A percentile compares a stretch with the other conserved stretches of the same genome.
These are phyloP conservation scores for Puccinia novopanici DNA, from an alignment of 1,284 basidiomycete species.

Conservation along the genomic window DNA sequence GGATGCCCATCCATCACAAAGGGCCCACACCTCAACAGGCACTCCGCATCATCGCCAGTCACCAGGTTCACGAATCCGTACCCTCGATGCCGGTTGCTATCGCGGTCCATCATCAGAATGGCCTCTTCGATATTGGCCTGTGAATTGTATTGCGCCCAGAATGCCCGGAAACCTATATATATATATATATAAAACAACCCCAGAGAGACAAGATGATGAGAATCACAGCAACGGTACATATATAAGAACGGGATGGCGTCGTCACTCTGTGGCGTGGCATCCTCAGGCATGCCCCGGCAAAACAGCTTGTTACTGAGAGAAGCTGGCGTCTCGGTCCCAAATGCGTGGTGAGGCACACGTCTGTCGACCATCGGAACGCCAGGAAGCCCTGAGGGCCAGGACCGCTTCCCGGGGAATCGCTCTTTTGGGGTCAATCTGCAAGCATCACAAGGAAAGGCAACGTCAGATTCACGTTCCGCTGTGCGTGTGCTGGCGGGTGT, in stretches of 20 bases:
- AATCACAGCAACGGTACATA: not conserved
- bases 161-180: conserved; percentile 49
- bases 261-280: conserved; percentile 80
- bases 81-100: conserved; percentile 91
- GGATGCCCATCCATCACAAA: conserved; percentile 88
- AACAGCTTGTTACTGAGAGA: conserved; percentile 67
- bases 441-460: conserved; percentile 31
- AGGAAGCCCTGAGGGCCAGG: conserved; percentile 52
- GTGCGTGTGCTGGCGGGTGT: not conserved
- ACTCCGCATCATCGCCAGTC: conserved; percentile 78
- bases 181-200: not conserved
- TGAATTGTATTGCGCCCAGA: conserved; percentile 41
- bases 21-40: conserved; percentile 76
- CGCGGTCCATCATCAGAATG: conserved; percentile 97
- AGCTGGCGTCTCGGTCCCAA: conserved; percentile 71
- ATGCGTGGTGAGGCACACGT: conserved; percentile 73
- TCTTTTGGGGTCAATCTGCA: conserved; percentile 97
- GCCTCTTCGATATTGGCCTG: conserved; percentile 88
- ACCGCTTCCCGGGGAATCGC: conserved; percentile 75
- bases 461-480: conserved; percentile 2
- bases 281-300: conserved; percentile 87
- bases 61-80: conserved; percentile 95
- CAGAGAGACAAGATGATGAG: not conserved
- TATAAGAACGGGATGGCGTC: conserved; percentile 66
- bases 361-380: conserved; percentile 31